These are phyloP conservation scores for Macrolepiota fuliginosa DNA, from an alignment of 768 basidiomycete species.

Conservation along the genomic window DNA sequence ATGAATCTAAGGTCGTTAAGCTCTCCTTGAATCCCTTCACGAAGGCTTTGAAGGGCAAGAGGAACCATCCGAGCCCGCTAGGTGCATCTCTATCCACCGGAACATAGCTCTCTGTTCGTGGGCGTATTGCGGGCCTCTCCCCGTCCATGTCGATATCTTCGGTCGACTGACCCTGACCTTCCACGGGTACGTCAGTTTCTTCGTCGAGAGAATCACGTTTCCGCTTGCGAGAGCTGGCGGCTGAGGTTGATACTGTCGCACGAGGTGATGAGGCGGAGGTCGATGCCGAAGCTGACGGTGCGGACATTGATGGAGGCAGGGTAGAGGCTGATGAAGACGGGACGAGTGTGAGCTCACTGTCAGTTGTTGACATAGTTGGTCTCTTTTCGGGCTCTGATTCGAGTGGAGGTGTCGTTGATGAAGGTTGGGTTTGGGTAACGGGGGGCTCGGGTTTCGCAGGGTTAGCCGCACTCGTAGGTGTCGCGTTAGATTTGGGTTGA, in stretches of 20 bases:
- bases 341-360: constrained; percentile 10
- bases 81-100: constrained; percentile 44
- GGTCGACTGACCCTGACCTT: constrained; percentile 4
- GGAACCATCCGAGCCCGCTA: constrained; percentile 55
- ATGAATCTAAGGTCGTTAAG: constrained; percentile 24
- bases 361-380: not conserved
- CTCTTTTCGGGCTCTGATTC: not conserved
- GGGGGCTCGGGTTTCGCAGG: not conserved
- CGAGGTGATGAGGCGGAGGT: constrained; percentile 23
- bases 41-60: constrained; percentile 62
- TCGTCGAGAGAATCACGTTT: constrained; percentile 51
- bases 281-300: constrained; percentile 23
- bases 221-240: constrained; percentile 26
- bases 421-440: not conserved
- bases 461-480: not conserved
- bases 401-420: not conserved
- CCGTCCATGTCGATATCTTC: constrained; percentile 20
- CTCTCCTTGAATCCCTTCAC: constrained; percentile 68
- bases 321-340: constrained; percentile 5
- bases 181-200: constrained; percentile 20
- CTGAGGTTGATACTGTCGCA: constrained; percentile 29
- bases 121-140: constrained; percentile 47
- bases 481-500: not conserved
- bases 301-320: constrained; percentile 1
- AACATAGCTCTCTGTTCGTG: constrained; percentile 45